Evolutionary conservation across 2,329 filamentous ascomycete genomes (phyloP).

Genomic region (Chalaropsis ovoidea): DNA sequence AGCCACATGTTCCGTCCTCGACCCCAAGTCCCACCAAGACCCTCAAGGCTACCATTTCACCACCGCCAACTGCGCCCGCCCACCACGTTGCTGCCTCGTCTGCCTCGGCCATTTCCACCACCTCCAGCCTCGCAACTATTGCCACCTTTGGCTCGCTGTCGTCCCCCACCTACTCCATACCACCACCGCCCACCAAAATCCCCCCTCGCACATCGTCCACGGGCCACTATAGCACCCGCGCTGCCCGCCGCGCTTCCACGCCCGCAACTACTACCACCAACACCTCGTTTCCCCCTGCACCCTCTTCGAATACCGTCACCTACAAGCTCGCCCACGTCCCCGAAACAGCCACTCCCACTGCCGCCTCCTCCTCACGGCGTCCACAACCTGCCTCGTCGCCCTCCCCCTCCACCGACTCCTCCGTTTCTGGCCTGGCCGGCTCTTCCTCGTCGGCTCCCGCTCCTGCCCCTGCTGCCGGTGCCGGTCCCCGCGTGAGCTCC

Average conservation of each 20-base stretch:
- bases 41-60: slow-evolving; percentile 9
- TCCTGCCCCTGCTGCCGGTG: not conserved
- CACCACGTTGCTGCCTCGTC: slow-evolving; percentile 12
- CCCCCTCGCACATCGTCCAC: slow-evolving; percentile 24
- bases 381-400: slow-evolving; percentile 18
- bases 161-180: slow-evolving; percentile 16
- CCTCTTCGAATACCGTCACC: slow-evolving; percentile 2
- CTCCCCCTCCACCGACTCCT: slow-evolving; percentile 21
- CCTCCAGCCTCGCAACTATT: slow-evolving; percentile 21
- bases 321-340: slow-evolving; percentile 24
- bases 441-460: not conserved
- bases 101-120: slow-evolving; percentile 18
- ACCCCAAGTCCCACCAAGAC: slow-evolving; percentile 13
- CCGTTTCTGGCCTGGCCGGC: slow-evolving; percentile 14
- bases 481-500: not conserved
- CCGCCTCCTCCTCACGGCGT: slow-evolving; percentile 11
- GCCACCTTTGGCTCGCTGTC: slow-evolving; percentile 24
- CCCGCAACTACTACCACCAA: not conserved
- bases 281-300: not conserved
- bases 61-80: not conserved
- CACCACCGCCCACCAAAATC: slow-evolving; percentile 15
- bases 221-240: slow-evolving; percentile 2
- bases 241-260: not conserved
- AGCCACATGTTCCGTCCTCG: slow-evolving; percentile 8
- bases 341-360: slow-evolving; percentile 8